phyloP scores from a whole-genome alignment of 2,329 filamentous ascomycete genomes.

The Colletotrichum navitas region DNA sequence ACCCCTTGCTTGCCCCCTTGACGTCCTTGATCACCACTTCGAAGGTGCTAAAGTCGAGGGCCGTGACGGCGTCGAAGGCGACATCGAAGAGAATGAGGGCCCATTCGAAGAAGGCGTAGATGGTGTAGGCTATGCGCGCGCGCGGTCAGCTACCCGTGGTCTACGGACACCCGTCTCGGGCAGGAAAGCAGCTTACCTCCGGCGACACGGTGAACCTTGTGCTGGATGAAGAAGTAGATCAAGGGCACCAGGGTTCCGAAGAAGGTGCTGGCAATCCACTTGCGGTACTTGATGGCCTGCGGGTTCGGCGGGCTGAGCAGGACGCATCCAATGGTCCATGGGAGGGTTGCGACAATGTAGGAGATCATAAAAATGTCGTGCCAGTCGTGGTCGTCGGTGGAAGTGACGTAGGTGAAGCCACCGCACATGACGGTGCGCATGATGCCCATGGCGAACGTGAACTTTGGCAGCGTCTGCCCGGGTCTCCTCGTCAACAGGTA shows the following conservation, averaged over 20 bases:
- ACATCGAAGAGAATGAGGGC: conserved; percentile 94
- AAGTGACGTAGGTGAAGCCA: conserved; percentile 98
- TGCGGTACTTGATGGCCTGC: conserved; percentile 87
- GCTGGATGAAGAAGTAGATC: conserved; percentile 97
- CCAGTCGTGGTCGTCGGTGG: conserved; percentile 98
- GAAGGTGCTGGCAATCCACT: conserved; percentile 84
- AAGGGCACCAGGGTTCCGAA: conserved; percentile 92
- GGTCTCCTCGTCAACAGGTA: conserved; percentile 88
- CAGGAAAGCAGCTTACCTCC: conserved; percentile 77
- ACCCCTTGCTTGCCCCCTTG: conserved; percentile 95
- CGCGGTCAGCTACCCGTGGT: conserved; percentile 31
- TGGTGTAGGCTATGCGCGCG: conserved; percentile 83
- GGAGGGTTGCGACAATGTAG: conserved; percentile 92
- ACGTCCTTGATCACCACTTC: conserved; percentile 91
- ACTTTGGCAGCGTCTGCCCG: conserved; percentile 81
- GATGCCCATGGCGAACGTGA: conserved; percentile 82
- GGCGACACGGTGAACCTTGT: conserved; percentile 94
- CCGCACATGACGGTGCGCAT: conserved; percentile 94
- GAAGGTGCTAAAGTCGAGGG: conserved; percentile 89
- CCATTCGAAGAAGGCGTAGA: conserved; percentile 98
- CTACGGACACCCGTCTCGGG: background rate
- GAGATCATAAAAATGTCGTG: conserved; percentile 99
- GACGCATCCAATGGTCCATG: conserved; percentile 94
- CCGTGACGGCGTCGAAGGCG: conserved; percentile 94
- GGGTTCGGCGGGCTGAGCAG: conserved; percentile 88